A percentile compares a stretch with the other conserved stretches of the same genome.
phyloP scores from a whole-genome alignment of 1,284 basidiomycete genomes.

The Macrocybe sp. region DNA sequence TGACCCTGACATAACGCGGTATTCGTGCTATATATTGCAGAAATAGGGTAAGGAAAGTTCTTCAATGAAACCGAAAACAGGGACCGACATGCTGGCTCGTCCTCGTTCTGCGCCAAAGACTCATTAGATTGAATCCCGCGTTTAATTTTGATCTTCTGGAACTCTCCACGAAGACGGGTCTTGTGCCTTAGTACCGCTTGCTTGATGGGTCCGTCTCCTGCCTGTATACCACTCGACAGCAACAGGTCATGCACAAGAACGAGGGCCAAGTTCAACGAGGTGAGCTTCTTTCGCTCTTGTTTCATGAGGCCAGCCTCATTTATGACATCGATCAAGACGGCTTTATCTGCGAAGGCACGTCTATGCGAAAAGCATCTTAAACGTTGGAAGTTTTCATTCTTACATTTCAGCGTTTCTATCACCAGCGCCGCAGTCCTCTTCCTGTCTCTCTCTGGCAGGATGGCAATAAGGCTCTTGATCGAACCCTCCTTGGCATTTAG shows the following conservation, averaged over 20 bases:
- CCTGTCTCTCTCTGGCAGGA: slow-evolving; percentile 69
- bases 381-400: slow-evolving; percentile 23
- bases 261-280: slow-evolving; percentile 68
- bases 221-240: slow-evolving; percentile 77
- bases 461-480: slow-evolving; percentile 73
- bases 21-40: slow-evolving; percentile 46
- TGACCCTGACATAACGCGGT: slow-evolving; percentile 84
- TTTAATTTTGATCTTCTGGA: slow-evolving; percentile 81
- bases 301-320: slow-evolving; percentile 58
- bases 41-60: slow-evolving; percentile 8
- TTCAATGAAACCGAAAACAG: slow-evolving; percentile 3
- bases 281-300: slow-evolving; percentile 72
- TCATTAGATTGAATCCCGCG: slow-evolving; percentile 60
- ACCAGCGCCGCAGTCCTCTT: slow-evolving; percentile 77
- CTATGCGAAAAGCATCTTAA: background rate
- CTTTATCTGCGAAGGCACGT: slow-evolving; percentile 52
- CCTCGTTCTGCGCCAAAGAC: slow-evolving; percentile 61
- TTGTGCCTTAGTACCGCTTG: slow-evolving; percentile 81
- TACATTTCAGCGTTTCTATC: slow-evolving; percentile 92
- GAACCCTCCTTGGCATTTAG: slow-evolving; percentile 85
- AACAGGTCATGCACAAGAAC: slow-evolving; percentile 88
- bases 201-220: slow-evolving; percentile 83
- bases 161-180: slow-evolving; percentile 82
- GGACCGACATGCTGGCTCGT: slow-evolving; percentile 55
- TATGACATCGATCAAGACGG: slow-evolving; percentile 63